These are phyloP conservation scores for Serendipita sp. DNA, from an alignment of 768 basidiomycete genomes.

Conservation along the genomic window DNA sequence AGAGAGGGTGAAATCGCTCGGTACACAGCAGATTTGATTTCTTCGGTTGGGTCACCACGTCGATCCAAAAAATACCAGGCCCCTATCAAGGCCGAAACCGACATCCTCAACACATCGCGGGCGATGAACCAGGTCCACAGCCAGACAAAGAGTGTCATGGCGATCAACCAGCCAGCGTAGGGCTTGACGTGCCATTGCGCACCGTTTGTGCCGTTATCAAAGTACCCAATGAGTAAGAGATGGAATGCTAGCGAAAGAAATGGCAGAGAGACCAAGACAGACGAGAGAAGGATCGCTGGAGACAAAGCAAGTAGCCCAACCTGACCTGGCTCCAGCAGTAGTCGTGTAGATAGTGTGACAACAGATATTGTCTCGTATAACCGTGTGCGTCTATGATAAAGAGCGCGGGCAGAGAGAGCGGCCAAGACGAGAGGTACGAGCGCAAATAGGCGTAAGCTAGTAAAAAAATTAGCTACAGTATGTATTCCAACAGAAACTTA, in stretches of 20 bases:
- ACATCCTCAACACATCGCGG: constrained; percentile 58
- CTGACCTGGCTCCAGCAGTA: constrained; percentile 39
- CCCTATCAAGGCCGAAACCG: constrained; percentile 68
- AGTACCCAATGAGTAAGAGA: constrained; percentile 52
- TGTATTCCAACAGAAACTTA: constrained; percentile 21
- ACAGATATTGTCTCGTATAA: constrained; percentile 53
- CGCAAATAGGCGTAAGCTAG: constrained; percentile 60
- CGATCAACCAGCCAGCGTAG: constrained; percentile 65
- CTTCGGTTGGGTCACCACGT: constrained; percentile 7
- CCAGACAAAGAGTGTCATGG: constrained; percentile 36
- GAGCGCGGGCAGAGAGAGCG: constrained; percentile 43
- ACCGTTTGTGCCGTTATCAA: constrained; percentile 27
- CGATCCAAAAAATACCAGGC: constrained; percentile 66
- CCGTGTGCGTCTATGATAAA: constrained; percentile 36
- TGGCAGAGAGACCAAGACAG: constrained; percentile 57
- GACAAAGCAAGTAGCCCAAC: constrained; percentile 63
- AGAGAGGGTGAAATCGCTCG: constrained; percentile 70
- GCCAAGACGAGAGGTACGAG: constrained; percentile 56
- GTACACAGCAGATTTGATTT: constrained; percentile 46
- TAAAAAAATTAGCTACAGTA: constrained; percentile 12
- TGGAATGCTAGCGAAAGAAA: constrained; percentile 67
- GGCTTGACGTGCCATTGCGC: constrained; percentile 36
- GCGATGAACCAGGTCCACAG: constrained; percentile 68
- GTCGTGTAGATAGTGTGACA: constrained; percentile 42
- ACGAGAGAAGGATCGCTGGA: constrained; percentile 48